phyloP scores from a whole-genome alignment of 257 asterid species.

The Gentiana macrophylla region DNA sequence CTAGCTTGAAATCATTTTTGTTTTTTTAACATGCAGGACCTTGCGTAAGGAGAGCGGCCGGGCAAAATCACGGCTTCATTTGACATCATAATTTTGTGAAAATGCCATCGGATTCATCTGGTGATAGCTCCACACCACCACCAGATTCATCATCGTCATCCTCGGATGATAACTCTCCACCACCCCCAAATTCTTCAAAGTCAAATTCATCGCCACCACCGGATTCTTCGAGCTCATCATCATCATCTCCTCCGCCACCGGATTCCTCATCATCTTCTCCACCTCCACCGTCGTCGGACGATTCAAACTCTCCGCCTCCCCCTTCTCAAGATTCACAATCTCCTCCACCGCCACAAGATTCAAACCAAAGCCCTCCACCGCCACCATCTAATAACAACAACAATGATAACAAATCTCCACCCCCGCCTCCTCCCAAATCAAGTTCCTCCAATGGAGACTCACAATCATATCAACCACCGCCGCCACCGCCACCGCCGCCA shows the following conservation, averaged over 20 bases:
- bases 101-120: too few species aligned
- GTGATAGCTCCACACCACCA: too few species aligned
- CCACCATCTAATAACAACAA: slow-evolving; percentile 4
- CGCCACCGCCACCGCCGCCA: slow-evolving; percentile 22
- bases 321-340: slow-evolving; percentile 4
- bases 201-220: slow-evolving; percentile 15
- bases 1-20: too few species aligned
- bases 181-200: too few species aligned
- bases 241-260: slow-evolving; percentile 2
- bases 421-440: slow-evolving; percentile 20
- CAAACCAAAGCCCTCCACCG: slow-evolving; percentile 5
- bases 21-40: too few species aligned
- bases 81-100: too few species aligned
- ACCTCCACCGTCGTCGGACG: slow-evolving; percentile 1
- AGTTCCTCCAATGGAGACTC: background rate
- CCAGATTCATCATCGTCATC: too few species aligned
- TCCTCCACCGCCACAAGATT: slow-evolving; percentile 8
- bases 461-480: slow-evolving; percentile 9
- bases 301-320: slow-evolving; percentile 1
- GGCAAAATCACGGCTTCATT: too few species aligned
- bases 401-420: slow-evolving; percentile 3
- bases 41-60: too few species aligned
- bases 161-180: too few species aligned
- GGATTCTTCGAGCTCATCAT: background rate
- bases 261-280: slow-evolving; percentile 1